Evolutionary conservation across 805 yeast species (phyloP), one percentile per base, ranked within the genome.

Genomic region (Candida golubevii): DNA sequence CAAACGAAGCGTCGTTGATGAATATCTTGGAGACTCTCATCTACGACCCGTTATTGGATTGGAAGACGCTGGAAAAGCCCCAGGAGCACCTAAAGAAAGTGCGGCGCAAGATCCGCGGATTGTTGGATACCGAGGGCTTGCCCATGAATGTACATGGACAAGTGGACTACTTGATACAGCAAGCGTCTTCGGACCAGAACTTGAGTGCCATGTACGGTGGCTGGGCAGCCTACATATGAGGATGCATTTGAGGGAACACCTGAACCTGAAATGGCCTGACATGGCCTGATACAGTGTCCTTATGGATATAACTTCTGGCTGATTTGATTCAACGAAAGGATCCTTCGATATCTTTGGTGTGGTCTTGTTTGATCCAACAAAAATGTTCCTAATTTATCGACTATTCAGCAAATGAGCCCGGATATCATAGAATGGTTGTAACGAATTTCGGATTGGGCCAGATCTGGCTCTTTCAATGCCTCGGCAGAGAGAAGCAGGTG

Each of bases 91-190:
- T 89, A 58, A 74, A 80, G 18, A 78, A 80, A 3, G 81, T 89
- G 33, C 71, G 95, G 48, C 75, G 87, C 51, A 90, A 90, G 58
- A 80, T 91, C 38, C 75, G 93, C 56, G 97, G 97, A 12, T 78
- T 89, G 33, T 71, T 86, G n/a, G 69, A 68, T 46, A 79, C 81
- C 9, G 95, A 88, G 54, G 90, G 95, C 0, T 68, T 90, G 28
- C 87, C 96, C 0, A 79, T 93, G 69, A 88, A 95, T 65, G 86
- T 90, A 3, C 83, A 85, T 36, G 98, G 97, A 0, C 96, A 91
- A 58, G 97, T 89, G 1, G 97, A 93, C 57, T 81, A 85, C 27
- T 73, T 93, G 48, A 85, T 91, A 29, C 88, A 85, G 53, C 86
- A 84, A 49, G 93, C 98, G 0, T 77, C 86, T 0, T 80, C 88